Evolutionary conservation across 495 filamentous ascomycete genomes (phyloP), one percentile per base, ranked within the genome.

Genomic region (Podospora didyma): DNA sequence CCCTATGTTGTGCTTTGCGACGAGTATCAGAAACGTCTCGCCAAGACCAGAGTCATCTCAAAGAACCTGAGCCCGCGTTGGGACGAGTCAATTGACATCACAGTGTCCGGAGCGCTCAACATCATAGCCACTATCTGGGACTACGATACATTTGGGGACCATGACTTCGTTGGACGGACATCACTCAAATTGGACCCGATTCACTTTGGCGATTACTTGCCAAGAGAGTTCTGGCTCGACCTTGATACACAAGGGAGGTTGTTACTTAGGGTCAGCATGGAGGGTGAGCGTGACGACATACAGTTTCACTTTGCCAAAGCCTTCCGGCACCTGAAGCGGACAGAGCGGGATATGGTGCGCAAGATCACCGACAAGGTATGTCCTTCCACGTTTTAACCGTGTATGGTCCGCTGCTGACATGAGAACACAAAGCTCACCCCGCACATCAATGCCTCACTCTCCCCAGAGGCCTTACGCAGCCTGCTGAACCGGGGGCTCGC

Each of bases 111-210:
- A 1, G 84, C 93, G 34, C 75, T 97, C 41, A 96, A 96, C 62
- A 86, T 99, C 62, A 94, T 97, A 60, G 92, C 92, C 22, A 99
- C 94, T 1, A 88, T 97, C 23, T 99, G 95, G 95, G 95, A 99
- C 73, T 95, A 92, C 85, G 95, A 99, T 75, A 87, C 90, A 14
- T 84, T 99, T 54, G 94, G 95, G 42, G 95, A 99, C 65, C 94
- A 99, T 59, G 95, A 99, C 65, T 97, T 94, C 65, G 90, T 97
- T 39, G 94, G 94, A 12, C 84, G 94, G 50, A 96, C 94, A 11
- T 95, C 89, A 7, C 79, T 97, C 54, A 99, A 99, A 70, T 78
- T 99, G 19, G 94, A 99, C 61, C 94, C 94, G 10, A 78, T 88
- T 28, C 90, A 96, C 74, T 99, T 99, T 72, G 86, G 92, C 55